phyloP scores from a whole-genome alignment of 805 yeast genomes.

The Ogataea kodamae region DNA sequence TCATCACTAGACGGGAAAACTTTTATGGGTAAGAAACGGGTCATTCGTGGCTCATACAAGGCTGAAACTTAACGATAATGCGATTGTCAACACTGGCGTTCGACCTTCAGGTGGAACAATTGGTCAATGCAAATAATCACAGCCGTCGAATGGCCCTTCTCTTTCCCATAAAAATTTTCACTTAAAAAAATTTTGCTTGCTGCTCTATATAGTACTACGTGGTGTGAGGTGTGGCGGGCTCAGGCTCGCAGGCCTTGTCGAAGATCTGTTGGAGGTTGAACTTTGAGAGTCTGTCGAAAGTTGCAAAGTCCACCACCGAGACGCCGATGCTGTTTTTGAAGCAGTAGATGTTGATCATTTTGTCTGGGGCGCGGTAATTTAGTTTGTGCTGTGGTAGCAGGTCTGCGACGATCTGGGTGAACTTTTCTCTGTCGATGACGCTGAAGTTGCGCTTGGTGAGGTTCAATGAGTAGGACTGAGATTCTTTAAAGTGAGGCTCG shows the following conservation, averaged over 20 bases:
- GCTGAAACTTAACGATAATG: constrained; percentile 59
- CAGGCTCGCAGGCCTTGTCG: constrained; percentile 37
- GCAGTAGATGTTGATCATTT: constrained; percentile 79
- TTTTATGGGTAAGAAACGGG: constrained; percentile 15
- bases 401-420: constrained; percentile 54
- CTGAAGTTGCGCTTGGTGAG: constrained; percentile 77
- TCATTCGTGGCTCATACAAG: constrained; percentile 47
- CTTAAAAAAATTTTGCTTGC: not conserved
- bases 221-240: constrained; percentile 4
- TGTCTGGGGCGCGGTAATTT: constrained; percentile 75
- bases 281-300: constrained; percentile 57
- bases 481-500: constrained; percentile 16
- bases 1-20: constrained; percentile 29
- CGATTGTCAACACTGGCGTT: constrained; percentile 47
- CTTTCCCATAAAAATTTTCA: constrained; percentile 11
- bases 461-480: constrained; percentile 68
- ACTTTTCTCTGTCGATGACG: constrained; percentile 64
- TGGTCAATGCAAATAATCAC: constrained; percentile 54
- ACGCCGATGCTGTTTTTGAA: constrained; percentile 86
- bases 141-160: constrained; percentile 25
- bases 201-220: not conserved
- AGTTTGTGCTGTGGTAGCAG: constrained; percentile 59
- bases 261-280: constrained; percentile 82
- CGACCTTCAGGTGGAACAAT: constrained; percentile 57
- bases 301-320: constrained; percentile 60